phyloP scores from a whole-genome alignment of 2,329 filamentous ascomycete genomes.

The Reticulascus tulasneorum region DNA sequence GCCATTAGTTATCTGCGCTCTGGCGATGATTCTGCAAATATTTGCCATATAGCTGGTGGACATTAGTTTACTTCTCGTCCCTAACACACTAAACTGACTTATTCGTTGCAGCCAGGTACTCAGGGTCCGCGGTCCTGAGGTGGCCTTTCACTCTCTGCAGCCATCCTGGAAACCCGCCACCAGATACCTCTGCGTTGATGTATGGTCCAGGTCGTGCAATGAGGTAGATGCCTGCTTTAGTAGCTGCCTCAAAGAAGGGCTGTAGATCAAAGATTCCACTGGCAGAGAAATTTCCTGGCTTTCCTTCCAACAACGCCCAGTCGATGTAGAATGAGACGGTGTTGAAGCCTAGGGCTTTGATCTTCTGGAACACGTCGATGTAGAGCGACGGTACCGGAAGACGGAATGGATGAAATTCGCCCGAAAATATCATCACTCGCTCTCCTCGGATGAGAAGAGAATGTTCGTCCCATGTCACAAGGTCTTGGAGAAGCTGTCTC shows the following conservation, averaged over 20 bases:
- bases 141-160: slow-evolving; percentile 62
- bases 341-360: slow-evolving; percentile 77
- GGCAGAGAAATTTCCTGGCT: slow-evolving; percentile 63
- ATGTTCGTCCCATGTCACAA: slow-evolving; percentile 67
- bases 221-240: slow-evolving; percentile 70
- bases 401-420: slow-evolving; percentile 67
- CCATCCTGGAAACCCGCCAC: slow-evolving; percentile 81
- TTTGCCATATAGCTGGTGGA: slow-evolving; percentile 51
- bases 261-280: slow-evolving; percentile 70
- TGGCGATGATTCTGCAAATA: slow-evolving; percentile 53
- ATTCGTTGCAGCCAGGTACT: slow-evolving; percentile 63
- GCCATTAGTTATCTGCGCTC: slow-evolving; percentile 76
- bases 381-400: slow-evolving; percentile 45
- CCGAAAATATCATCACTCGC: slow-evolving; percentile 67
- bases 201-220: slow-evolving; percentile 70
- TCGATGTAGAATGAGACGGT: slow-evolving; percentile 75
- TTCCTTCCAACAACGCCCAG: slow-evolving; percentile 75
- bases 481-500: slow-evolving; percentile 25
- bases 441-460: slow-evolving; percentile 68
- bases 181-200: slow-evolving; percentile 73
- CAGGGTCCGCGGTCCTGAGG: slow-evolving; percentile 58
- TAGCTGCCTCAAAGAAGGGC: slow-evolving; percentile 73
- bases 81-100: slow-evolving; percentile 38
- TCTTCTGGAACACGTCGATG: slow-evolving; percentile 76
- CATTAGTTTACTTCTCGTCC: neutral